Base-by-base conservation (phyloP, 2,329 filamentous ascomycete species). In the Microcyclospora pomicola region DNA sequence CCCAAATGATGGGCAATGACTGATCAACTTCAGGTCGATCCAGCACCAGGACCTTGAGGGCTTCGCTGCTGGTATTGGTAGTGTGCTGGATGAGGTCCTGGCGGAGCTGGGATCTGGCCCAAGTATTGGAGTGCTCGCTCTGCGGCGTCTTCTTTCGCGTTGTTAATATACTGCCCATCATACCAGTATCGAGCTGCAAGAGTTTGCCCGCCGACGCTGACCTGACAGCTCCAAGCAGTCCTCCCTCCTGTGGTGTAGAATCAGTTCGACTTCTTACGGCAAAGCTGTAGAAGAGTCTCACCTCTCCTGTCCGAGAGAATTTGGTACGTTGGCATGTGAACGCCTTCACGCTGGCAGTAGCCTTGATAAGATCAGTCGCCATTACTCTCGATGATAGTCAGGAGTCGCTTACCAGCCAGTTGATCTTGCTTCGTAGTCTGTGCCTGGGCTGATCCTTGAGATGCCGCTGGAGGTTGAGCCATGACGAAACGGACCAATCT, bases 91-190 rank as follows among this genome's bases (percentile, higher is more conserved):
- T 43, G 45, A 19, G 43, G 45, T 15, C 41, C 42, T 11, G 42
- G 39, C 19, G 52, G 53, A 16, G 44, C 31, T 7, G 50, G 50
- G 30, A 53, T 39, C 37, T 54, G 50, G 16, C 50, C 53, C 38
- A 82, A 59, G 61, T 69, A 72, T 53, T 68, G 72, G 43, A 82
- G 60, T 16, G 85, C 85, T 44, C 81, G 72, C 62, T 94, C 84
- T 47, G 86, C 85, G n/a, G 84, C 86, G 58, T 94, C 86, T 60
- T 94, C 86, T 62, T 76, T 80, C 41, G 85, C 85, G 54, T 92
- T 92, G 67, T 87, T 76, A 59, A 88, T 70, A 55, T 84, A 85
- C 57, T 84, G 77, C 43, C 85, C 85, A 59, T 92, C 86, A 62
- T 93, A 94, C 84, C 84, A 94, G 63, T 77, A 93, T 45, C 84